phyloP scores from a whole-genome alignment of 768 basidiomycete genomes.

The Agrocybe chaxingu region DNA sequence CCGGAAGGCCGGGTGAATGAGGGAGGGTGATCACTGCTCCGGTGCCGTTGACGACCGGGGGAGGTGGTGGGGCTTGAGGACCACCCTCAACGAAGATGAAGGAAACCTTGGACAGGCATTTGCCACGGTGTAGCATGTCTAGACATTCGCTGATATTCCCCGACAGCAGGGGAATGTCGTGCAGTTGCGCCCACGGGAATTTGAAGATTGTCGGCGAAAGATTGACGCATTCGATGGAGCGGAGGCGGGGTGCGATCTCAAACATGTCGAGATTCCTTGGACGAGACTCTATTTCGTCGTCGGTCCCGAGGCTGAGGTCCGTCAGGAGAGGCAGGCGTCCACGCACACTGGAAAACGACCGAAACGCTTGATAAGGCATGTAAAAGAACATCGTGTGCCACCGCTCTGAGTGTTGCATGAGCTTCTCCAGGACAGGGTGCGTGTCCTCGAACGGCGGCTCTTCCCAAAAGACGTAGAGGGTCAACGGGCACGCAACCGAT shows the following conservation, averaged over 20 bases:
- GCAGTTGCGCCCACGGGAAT: conserved; percentile 31
- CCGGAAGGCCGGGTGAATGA: conserved; percentile 7
- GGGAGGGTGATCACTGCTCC: conserved; percentile 6
- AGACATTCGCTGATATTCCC: conserved; percentile 29
- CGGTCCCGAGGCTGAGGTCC: conserved; percentile 30
- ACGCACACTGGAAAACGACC: conserved; percentile 22
- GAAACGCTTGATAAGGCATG: conserved; percentile 28
- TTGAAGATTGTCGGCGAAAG: conserved; percentile 28
- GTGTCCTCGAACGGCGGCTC: conserved; percentile 22
- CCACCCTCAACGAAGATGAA: conserved; percentile 27
- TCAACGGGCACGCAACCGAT: conserved; percentile 29
- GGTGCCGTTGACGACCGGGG: too few species aligned
- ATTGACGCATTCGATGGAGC: conserved; percentile 32
- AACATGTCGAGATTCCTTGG: conserved; percentile 24
- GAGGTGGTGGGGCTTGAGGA: conserved; percentile 2
- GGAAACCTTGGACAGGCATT: conserved; percentile 22
- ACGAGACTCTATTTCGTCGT: conserved; percentile 20
- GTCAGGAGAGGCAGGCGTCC: conserved; percentile 26
- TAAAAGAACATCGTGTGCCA: conserved; percentile 33
- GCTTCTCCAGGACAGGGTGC: conserved; percentile 28
- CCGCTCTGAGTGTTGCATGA: conserved; percentile 26
- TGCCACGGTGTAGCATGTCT: conserved; percentile 25
- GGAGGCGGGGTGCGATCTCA: conserved; percentile 25
- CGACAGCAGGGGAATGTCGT: conserved; percentile 27
- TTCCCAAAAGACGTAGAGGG: conserved; percentile 32